Evolutionary conservation across 345 rosid genomes (phyloP), one percentile per base, ranked within the genome.

Genomic region (Rhizophora mangle): DNA sequence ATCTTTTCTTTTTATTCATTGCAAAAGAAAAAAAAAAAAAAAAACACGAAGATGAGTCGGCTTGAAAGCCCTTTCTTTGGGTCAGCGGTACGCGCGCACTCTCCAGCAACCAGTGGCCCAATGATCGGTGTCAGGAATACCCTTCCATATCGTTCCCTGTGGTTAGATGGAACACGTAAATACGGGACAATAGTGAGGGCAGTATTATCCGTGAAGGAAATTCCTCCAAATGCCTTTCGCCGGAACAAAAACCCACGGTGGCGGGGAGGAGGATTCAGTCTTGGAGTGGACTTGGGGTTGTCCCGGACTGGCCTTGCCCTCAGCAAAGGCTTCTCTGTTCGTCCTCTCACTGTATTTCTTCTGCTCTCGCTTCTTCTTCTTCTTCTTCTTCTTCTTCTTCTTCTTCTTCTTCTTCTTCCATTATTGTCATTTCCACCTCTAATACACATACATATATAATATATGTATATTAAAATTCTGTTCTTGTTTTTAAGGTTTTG

Each of bases 241-340:
- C 90, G 90, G 82, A 79, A 77, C 78, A 74, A 2, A 27, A 87
- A 91, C 77, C 75, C 69, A 1, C 68, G 64, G 11, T 94, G 96
- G 95, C 81, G 87, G 68, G 89, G 93, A 70, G 89, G 93, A 46
- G 98, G 98, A 68, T 94, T 91, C 76, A 91, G 97, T 69, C 82
- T 94, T 8, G 98, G 96, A 18, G 84, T 91, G 21, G 96, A 94
- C 79, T 72, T 94, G 87, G 97, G 96, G 3, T 69, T 82, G 55
- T 87, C 95, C 77, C 82, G 85, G 65, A 89, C 96, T 6, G 96
- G 96, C 73, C 66, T 94, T 69, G 98, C 96, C 20, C 65, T 94
- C 51, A 87, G 95, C 82, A 89, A 91, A 73, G 96, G 97, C 70
- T 94, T 81, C 82, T 65, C 85, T 24, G 53, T 87, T 73, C 87